Conservation (phyloP, 2,329 filamentous ascomycete species). For the Orbilia oligospora region DNA sequence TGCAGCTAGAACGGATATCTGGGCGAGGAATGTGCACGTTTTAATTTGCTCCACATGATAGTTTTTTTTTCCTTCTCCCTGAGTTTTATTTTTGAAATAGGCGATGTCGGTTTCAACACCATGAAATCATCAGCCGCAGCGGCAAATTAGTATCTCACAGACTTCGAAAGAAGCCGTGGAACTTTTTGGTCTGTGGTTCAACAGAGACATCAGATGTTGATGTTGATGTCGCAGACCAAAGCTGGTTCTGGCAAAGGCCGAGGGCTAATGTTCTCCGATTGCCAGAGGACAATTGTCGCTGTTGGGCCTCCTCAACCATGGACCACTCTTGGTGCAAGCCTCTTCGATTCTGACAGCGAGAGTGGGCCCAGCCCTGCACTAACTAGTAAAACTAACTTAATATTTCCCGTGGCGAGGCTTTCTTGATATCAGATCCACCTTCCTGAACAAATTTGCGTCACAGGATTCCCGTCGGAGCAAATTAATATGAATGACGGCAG, state of each 20-base stretch:
- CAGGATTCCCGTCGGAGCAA: constrained; percentile 25
- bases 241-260: neutral
- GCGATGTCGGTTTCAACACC: constrained; percentile 31
- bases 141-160: constrained; percentile 38
- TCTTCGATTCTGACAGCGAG: neutral
- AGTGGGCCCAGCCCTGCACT: constrained; percentile 5
- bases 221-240: neutral
- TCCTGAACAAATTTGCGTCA: constrained; percentile 27
- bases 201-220: neutral
- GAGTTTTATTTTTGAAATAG: constrained; percentile 15
- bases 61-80: neutral
- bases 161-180: constrained; percentile 15
- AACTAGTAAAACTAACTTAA: neutral
- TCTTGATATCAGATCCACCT: constrained; percentile 37
- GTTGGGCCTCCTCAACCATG: neutral
- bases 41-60: constrained; percentile 15
- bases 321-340: neutral
- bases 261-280: neutral
- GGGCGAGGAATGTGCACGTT: constrained; percentile 23
- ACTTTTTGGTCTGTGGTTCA: neutral
- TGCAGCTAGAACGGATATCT: constrained; percentile 3
- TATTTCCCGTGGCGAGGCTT: neutral
- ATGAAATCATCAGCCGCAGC: constrained; percentile 51
- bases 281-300: neutral
- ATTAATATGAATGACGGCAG: constrained; percentile 22